phyloP scores from a whole-genome alignment of 768 basidiomycete genomes.

The Rhodotorula kratochvilovae region DNA sequence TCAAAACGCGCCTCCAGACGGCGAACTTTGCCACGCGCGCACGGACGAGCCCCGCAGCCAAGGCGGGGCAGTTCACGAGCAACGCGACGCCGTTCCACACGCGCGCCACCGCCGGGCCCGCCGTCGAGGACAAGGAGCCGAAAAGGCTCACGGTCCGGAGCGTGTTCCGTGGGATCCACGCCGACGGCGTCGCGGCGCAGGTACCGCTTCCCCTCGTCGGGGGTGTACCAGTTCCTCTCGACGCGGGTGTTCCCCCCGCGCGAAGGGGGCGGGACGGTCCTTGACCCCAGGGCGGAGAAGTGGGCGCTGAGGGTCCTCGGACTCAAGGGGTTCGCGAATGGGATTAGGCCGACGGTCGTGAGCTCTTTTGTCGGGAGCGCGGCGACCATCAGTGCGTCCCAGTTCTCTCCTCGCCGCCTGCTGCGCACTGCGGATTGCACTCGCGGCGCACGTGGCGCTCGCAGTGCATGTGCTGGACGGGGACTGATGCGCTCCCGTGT shows the following conservation, averaged over 20 bases:
- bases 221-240: constrained; percentile 25
- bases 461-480: too few relatives aligned
- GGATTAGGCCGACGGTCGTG: constrained; percentile 32
- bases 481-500: neutral
- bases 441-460: neutral
- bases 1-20: constrained; percentile 40
- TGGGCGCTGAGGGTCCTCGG: constrained; percentile 35
- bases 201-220: constrained; percentile 24
- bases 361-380: constrained; percentile 39
- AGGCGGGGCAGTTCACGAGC: neutral
- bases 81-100: constrained; percentile 19
- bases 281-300: constrained; percentile 31
- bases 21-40: constrained; percentile 30
- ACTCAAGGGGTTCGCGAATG: constrained; percentile 24
- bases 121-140: too few relatives aligned
- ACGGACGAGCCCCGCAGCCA: constrained; percentile 1
- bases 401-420: neutral
- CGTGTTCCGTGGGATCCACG: constrained; percentile 30
- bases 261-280: neutral
- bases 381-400: constrained; percentile 34
- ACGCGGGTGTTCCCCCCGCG: constrained; percentile 4
- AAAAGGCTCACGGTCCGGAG: neutral
- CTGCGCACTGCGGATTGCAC: neutral
- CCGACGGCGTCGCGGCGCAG: constrained; percentile 23
- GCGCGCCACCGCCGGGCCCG: neutral